A percentile compares a stretch with the other conserved stretches of the same genome.
Evolutionary conservation across 2,329 filamentous ascomycete species (phyloP).

Genomic region (Aspergillus sp.): DNA sequence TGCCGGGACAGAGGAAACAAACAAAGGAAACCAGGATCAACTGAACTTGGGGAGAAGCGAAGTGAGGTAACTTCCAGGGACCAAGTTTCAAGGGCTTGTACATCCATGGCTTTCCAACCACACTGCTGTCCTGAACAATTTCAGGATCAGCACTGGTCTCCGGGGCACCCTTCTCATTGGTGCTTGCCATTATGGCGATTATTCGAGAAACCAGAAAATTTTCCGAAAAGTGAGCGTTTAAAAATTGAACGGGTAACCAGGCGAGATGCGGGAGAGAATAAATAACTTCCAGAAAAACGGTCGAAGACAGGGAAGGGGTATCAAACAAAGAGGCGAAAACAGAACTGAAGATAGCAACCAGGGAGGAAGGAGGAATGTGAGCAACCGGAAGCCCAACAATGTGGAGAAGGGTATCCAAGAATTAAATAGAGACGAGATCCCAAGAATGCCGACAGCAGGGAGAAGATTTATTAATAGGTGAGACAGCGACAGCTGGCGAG

Average conservation of each 20-base stretch:
- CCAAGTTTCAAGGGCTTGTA: conserved; percentile 63
- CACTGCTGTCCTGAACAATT: conserved; percentile 18
- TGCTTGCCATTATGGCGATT: conserved; percentile 14
- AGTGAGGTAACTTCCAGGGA: conserved; percentile 60
- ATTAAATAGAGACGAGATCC: background rate
- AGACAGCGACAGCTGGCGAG: background rate
- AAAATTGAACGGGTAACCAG: background rate
- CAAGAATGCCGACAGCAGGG: background rate
- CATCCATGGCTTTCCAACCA: conserved; percentile 57
- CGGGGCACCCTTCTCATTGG: conserved; percentile 19
- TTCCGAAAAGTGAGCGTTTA: background rate
- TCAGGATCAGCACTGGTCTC: conserved; percentile 24
- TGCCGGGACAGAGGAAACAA: conserved; percentile 71
- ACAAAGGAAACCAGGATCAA: conserved; percentile 70
- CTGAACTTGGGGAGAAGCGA: conserved; percentile 72
- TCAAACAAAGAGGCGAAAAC: background rate
- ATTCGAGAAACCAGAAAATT: background rate
- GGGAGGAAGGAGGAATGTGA: conserved; percentile 3
- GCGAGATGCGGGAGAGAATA: conserved; percentile 4
- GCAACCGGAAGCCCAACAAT: conserved; percentile 1
- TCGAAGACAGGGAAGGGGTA: conserved; percentile 2
- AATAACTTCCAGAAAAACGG: conserved; percentile 7
- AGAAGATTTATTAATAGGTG: conserved; percentile 1
- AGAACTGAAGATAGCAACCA: background rate
- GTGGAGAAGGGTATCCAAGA: background rate